Conservation (phyloP, 73 alveolate species). For the Blepharisma stoltei region DNA sequence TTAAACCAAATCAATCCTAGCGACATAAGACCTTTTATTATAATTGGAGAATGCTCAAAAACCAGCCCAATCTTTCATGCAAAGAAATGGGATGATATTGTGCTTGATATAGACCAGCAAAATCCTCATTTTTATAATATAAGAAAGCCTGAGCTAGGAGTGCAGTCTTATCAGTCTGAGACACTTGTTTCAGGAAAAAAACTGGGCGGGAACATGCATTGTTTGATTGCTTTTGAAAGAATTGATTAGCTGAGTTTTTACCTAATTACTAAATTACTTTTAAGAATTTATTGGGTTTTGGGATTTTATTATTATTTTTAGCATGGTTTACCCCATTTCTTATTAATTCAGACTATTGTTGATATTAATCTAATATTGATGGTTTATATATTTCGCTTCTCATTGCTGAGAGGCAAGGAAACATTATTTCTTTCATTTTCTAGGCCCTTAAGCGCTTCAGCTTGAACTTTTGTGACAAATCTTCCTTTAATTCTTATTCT, state of each 20-base stretch:
- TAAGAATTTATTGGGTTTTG: no score
- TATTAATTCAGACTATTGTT: no score
- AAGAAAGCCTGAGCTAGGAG: conserved; percentile 69
- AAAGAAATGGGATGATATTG: conserved; percentile 71
- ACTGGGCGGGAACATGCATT: conserved; percentile 74
- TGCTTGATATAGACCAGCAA: conserved; percentile 51
- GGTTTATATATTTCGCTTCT: no score
- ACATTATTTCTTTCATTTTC: no score
- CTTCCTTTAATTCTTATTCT: no score
- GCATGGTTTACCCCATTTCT: no score
- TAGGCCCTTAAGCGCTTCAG: no score
- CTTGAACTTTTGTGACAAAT: no score
- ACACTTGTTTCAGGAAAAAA: conserved; percentile 46
- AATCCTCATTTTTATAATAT: conserved; percentile 66
- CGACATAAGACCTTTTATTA: conserved; percentile 65
- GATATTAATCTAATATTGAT: no score
- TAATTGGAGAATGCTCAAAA: conserved; percentile 67
- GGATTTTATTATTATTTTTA: no score
- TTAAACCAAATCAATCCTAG: conserved; percentile 41
- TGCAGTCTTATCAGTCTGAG: conserved; percentile 47
- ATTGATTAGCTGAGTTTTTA: not conserved
- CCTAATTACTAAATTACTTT: no score
- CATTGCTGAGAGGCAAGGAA: no score
- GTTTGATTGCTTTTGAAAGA: conserved; percentile 68
- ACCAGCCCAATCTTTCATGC: conserved; percentile 68